These are phyloP conservation scores for Wickerhamomyces rabaulensis DNA, from an alignment of 805 yeast species.

Conservation along the genomic window DNA sequence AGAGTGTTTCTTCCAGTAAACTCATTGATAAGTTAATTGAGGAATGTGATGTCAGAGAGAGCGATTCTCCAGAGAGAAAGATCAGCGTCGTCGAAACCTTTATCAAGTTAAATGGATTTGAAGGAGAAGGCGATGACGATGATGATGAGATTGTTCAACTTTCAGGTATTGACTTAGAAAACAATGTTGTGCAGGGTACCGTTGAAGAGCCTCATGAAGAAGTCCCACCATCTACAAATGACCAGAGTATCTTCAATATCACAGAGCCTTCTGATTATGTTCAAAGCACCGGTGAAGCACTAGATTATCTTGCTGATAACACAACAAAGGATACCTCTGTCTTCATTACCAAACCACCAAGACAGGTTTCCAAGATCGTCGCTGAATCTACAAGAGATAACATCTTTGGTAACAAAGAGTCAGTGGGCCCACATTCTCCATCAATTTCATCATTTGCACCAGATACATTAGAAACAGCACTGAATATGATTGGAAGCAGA, in stretches of 20 bases:
- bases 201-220: conserved; percentile 7
- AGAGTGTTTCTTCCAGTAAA: neutral
- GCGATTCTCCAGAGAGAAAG: conserved; percentile 19
- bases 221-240: neutral
- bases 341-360: conserved; percentile 7
- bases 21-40: neutral
- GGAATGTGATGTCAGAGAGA: neutral
- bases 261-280: conserved; percentile 5
- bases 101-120: conserved; percentile 10
- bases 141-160: neutral
- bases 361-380: conserved; percentile 12
- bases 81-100: conserved; percentile 28
- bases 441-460: neutral
- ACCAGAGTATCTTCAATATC: neutral
- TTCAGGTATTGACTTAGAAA: neutral
- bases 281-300: conserved; percentile 10
- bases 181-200: neutral
- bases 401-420: neutral
- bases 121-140: conserved; percentile 1
- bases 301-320: conserved; percentile 10
- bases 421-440: neutral
- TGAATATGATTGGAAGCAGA: neutral
- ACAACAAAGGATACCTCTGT: conserved; percentile 20
- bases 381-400: conserved; percentile 15
- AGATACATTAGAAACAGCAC: neutral